Percentiles rank a stretch among this genome's conserved stretches.
These are phyloP conservation scores for Porcisia hertigi DNA, from an alignment of 208 protist species.

Conservation along the genomic window DNA sequence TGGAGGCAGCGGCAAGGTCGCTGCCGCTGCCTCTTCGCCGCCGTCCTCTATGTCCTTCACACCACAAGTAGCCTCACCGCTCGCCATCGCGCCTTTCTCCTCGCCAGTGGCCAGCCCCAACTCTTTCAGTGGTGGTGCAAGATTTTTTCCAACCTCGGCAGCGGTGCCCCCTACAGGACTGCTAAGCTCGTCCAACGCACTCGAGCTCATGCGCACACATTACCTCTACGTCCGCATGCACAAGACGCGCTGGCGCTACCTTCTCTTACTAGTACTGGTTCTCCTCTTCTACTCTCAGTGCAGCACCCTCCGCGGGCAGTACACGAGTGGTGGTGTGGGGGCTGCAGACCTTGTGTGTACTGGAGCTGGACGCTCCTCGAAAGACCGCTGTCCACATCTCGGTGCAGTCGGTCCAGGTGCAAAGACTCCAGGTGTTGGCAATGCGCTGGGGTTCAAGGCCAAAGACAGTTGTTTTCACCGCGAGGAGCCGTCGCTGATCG, in stretches of 20 bases:
- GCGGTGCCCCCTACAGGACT: background rate
- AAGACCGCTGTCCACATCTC: no score
- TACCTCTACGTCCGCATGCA: constrained; percentile 18
- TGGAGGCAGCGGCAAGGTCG: no score
- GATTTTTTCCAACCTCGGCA: background rate
- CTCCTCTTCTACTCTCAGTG: constrained; percentile 24
- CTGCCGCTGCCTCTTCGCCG: no score
- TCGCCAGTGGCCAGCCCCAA: background rate
- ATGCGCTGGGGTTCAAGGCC: background rate
- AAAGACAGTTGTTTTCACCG: background rate
- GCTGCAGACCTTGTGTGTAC: background rate
- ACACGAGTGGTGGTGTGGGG: background rate
- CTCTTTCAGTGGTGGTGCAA: background rate
- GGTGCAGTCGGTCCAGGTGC: background rate
- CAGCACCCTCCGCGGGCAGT: constrained; percentile 13
- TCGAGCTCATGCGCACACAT: constrained; percentile 29
- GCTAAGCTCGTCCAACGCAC: constrained; percentile 8
- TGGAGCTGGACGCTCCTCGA: background rate
- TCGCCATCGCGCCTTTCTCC: background rate
- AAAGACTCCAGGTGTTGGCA: background rate
- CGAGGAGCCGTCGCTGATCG: constrained; percentile 2
- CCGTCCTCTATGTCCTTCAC: background rate
- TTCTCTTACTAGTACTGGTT: constrained; percentile 10
- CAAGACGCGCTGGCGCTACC: constrained; percentile 17
- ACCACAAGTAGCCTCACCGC: background rate